Percentiles rank a stretch among this genome's conserved stretches.
These are phyloP conservation scores for Fusarium pseudocircinatum DNA, from an alignment of 2,329 filamentous ascomycete species.

Conservation along the genomic window DNA sequence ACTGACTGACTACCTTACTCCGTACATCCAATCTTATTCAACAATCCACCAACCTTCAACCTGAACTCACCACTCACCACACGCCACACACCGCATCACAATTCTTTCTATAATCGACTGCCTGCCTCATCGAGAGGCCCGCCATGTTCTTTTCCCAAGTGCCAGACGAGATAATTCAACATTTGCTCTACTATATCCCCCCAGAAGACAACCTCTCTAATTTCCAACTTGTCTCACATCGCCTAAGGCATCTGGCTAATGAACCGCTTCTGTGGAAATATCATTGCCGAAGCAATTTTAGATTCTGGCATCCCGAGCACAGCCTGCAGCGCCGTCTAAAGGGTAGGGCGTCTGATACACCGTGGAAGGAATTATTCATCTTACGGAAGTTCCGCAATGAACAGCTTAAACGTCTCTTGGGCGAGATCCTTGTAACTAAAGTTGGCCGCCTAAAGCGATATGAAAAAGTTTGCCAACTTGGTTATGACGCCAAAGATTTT, in stretches of 20 bases:
- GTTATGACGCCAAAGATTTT: constrained; percentile 90
- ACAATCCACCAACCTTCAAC: not conserved
- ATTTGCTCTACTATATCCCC: constrained; percentile 73
- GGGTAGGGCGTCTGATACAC: constrained; percentile 62
- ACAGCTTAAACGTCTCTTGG: constrained; percentile 64
- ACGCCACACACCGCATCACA: constrained; percentile 11
- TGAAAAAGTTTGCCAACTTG: constrained; percentile 74
- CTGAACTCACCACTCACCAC: constrained; percentile 7
- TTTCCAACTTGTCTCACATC: constrained; percentile 66
- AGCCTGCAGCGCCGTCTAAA: constrained; percentile 65
- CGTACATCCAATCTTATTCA: not conserved
- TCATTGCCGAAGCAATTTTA: constrained; percentile 76
- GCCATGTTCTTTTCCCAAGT: constrained; percentile 58
- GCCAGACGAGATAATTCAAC: constrained; percentile 86
- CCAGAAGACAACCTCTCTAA: constrained; percentile 62
- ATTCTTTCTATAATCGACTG: constrained; percentile 2
- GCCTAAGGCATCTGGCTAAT: constrained; percentile 72
- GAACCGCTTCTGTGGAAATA: constrained; percentile 82
- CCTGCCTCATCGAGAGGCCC: constrained; percentile 24
- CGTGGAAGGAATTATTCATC: constrained; percentile 80
- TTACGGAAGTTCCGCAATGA: constrained; percentile 63
- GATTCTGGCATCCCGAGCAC: constrained; percentile 78
- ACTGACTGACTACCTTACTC: not conserved
- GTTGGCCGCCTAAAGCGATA: constrained; percentile 75
- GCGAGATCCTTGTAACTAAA: constrained; percentile 76